Percentiles rank a stretch among this genome's conserved stretches.
These are phyloP conservation scores for Serendipita sp. DNA, from an alignment of 768 basidiomycete genomes.

Conservation along the genomic window DNA sequence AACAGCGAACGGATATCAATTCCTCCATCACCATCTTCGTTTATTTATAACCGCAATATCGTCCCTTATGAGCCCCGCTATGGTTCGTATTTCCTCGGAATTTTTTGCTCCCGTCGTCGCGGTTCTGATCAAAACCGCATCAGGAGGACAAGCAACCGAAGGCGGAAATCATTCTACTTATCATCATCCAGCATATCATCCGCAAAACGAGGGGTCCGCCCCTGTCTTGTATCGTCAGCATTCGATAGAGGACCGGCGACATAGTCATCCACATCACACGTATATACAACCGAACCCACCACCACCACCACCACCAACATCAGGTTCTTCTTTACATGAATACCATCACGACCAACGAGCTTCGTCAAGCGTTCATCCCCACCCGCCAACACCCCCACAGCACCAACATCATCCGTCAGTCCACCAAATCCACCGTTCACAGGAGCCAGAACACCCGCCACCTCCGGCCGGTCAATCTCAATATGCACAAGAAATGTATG, in stretches of 20 bases:
- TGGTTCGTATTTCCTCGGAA: neutral
- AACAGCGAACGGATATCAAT: neutral
- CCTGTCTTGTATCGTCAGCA: neutral
- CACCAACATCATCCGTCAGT: neutral
- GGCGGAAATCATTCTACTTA: neutral
- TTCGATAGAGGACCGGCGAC: neutral
- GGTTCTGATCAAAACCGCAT: no score
- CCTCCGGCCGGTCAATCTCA: neutral
- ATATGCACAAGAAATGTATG: neutral
- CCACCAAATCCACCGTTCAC: neutral
- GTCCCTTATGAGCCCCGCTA: neutral
- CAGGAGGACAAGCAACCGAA: neutral
- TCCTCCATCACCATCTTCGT: constrained; percentile 4
- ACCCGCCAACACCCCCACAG: neutral
- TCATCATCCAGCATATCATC: neutral
- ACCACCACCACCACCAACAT: neutral
- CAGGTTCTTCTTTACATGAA: neutral
- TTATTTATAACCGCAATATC: neutral
- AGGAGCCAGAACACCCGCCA: neutral
- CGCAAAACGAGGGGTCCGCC: neutral
- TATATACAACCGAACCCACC: neutral
- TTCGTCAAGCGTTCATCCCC: neutral
- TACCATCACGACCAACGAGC: neutral
- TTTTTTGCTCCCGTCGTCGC: no score
- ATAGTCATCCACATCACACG: neutral